Conservation (phyloP, 768 basidiomycete genomes). For the Lactifluus piperatus region DNA sequence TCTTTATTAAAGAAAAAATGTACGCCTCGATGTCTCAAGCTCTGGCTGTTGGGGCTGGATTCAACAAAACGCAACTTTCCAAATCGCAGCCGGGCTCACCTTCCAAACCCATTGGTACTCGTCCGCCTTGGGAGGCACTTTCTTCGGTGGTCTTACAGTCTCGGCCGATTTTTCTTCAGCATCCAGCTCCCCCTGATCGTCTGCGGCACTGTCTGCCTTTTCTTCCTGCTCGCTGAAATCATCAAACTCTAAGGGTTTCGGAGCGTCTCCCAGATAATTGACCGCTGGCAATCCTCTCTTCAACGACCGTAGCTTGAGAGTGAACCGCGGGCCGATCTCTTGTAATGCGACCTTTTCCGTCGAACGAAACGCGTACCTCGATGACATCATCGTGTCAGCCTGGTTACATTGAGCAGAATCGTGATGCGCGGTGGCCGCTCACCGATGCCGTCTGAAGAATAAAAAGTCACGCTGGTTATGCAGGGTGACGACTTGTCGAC, state of each 20-base stretch:
- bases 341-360: constrained; percentile 87
- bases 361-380: constrained; percentile 85
- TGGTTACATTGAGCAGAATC: constrained; percentile 5
- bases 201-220: constrained; percentile 24
- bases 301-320: constrained; percentile 84
- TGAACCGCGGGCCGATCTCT: constrained; percentile 97
- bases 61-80: background rate
- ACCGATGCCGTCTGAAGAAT: constrained; percentile 95
- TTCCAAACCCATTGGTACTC: constrained; percentile 89
- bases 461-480: constrained; percentile 98
- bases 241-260: constrained; percentile 48
- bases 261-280: constrained; percentile 53
- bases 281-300: constrained; percentile 85
- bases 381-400: constrained; percentile 12
- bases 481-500: constrained; percentile 91
- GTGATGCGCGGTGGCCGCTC: constrained; percentile 17
- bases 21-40: constrained; percentile 81
- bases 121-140: constrained; percentile 57
- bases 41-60: constrained; percentile 53
- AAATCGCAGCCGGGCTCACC: constrained; percentile 39
- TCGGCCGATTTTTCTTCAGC: constrained; percentile 19
- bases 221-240: constrained; percentile 27
- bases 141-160: constrained; percentile 21
- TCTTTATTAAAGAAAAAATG: constrained; percentile 67
- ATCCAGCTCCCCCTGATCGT: constrained; percentile 22